Percentiles rank a stretch among this genome's conserved stretches.
Conservation (phyloP, 148 eudicot species). For the Beta vulgaris region DNA sequence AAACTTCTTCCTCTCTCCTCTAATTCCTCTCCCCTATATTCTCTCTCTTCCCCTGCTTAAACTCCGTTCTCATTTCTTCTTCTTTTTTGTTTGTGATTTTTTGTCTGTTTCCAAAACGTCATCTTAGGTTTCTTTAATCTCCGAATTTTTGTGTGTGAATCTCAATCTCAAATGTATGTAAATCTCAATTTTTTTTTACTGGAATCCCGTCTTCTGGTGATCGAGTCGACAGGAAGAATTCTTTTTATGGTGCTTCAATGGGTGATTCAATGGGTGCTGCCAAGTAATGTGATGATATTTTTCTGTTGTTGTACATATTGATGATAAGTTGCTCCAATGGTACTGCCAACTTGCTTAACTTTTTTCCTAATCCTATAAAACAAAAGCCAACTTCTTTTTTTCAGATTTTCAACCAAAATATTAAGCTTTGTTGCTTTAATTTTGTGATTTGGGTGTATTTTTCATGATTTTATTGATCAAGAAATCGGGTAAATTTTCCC, state of each 20-base stretch:
- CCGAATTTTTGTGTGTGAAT: no score
- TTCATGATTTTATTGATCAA: slow-evolving; percentile 43
- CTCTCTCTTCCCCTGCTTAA: no score
- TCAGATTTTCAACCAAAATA: not conserved
- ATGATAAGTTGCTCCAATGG: slow-evolving; percentile 20
- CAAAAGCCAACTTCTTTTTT: not conserved
- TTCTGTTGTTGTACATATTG: slow-evolving; percentile 13
- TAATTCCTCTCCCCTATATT: no score
- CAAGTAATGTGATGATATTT: slow-evolving; percentile 33
- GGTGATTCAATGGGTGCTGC: slow-evolving; percentile 40
- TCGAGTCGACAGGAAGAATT: slow-evolving; percentile 33
- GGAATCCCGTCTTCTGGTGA: slow-evolving; percentile 31
- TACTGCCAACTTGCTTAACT: not conserved
- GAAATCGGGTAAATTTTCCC: slow-evolving; percentile 26
- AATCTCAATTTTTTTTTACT: no score
- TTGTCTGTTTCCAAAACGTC: no score
- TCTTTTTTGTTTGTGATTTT: no score
- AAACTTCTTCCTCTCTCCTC: no score
- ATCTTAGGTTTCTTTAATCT: no score
- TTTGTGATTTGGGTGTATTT: not conserved
- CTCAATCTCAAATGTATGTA: no score
- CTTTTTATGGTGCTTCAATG: slow-evolving; percentile 24
- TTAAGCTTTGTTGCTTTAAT: not conserved
- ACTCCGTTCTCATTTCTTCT: no score
- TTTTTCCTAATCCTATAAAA: not conserved